phyloP scores from a whole-genome alignment of 2,329 filamentous ascomycete species.

The Pseudogymnoascus sp. region DNA sequence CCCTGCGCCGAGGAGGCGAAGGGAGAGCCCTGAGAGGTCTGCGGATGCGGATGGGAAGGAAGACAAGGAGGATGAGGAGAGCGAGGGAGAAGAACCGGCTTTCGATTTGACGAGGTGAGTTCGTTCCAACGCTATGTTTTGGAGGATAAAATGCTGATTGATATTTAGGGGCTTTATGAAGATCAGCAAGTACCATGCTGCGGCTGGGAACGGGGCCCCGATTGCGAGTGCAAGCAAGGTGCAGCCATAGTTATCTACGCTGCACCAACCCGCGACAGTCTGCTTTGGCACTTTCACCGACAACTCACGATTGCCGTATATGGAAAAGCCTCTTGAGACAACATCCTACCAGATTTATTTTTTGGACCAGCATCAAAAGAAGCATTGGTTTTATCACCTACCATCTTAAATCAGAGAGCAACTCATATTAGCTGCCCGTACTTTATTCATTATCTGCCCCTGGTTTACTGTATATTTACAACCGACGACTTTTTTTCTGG shows the following conservation, averaged over 20 bases:
- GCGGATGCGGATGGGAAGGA: conserved; percentile 21
- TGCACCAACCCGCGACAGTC: neutral
- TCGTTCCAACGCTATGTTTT: neutral
- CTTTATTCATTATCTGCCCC: neutral
- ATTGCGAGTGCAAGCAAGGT: neutral
- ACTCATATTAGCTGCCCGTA: neutral
- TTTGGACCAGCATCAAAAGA: neutral
- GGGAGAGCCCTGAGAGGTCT: conserved; percentile 14
- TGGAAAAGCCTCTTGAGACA: neutral
- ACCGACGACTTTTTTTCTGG: neutral
- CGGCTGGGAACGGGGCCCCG: neutral
- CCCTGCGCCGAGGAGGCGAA: conserved; percentile 36
- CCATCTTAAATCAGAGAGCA: neutral
- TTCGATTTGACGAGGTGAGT: conserved; percentile 38
- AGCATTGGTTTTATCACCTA: neutral
- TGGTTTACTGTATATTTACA: neutral
- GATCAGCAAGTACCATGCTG: conserved; percentile 7
- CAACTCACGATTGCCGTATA: neutral
- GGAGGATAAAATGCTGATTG: neutral
- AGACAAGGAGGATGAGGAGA: conserved; percentile 26
- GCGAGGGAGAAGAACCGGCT: conserved; percentile 42
- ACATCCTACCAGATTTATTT: neutral
- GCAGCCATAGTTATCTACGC: neutral
- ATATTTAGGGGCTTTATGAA: conserved; percentile 1
- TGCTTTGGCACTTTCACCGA: neutral